Conservation (phyloP, 2,329 filamentous ascomycete genomes). For the Coniella vitis region DNA sequence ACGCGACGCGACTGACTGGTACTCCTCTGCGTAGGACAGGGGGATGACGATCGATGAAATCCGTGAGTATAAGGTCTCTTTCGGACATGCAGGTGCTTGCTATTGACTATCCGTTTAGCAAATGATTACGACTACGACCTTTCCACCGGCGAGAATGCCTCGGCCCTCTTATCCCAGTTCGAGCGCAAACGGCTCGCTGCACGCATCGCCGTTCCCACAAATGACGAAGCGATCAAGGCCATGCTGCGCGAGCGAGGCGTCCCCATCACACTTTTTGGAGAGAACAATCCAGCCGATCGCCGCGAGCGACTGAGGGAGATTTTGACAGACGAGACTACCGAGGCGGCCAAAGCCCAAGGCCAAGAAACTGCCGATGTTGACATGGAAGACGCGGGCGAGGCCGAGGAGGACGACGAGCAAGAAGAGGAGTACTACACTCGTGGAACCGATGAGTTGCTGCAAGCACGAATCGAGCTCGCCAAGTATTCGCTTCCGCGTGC, state of each 20-base stretch:
- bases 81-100: background rate
- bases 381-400: constrained; percentile 52
- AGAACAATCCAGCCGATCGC: constrained; percentile 69
- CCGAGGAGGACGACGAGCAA: constrained; percentile 62
- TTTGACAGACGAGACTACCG: constrained; percentile 60
- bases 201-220: constrained; percentile 85
- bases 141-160: constrained; percentile 70
- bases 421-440: constrained; percentile 95
- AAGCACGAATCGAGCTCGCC: constrained; percentile 73
- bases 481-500: constrained; percentile 78
- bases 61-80: constrained; percentile 25
- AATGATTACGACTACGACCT: constrained; percentile 81
- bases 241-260: constrained; percentile 82
- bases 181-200: constrained; percentile 85
- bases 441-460: constrained; percentile 66
- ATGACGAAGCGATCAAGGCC: constrained; percentile 78
- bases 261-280: constrained; percentile 89
- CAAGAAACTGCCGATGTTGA: constrained; percentile 49
- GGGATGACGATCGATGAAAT: constrained; percentile 44
- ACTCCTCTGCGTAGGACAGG: constrained; percentile 23
- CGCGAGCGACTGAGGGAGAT: constrained; percentile 81
- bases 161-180: constrained; percentile 80
- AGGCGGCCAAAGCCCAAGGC: constrained; percentile 44
- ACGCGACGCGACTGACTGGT: constrained; percentile 20
- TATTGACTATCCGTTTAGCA: constrained; percentile 20